phyloP scores from a whole-genome alignment of 345 rosid genomes.

The Brassica juncea region DNA sequence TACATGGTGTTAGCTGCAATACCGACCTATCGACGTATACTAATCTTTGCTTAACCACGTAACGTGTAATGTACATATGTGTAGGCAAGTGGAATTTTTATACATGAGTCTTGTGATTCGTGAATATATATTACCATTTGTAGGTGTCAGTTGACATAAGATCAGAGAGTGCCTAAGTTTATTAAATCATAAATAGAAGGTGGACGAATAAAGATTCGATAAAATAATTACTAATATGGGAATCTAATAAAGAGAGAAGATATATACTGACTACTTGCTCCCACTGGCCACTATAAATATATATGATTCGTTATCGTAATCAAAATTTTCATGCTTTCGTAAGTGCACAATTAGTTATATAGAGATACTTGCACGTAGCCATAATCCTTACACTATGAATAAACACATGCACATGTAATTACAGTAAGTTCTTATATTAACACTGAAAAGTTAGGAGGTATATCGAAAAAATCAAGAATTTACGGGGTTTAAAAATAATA shows the following conservation, averaged over 20 bases:
- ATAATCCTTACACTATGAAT: background rate
- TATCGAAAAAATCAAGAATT: conserved; percentile 26
- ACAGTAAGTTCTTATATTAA: conserved; percentile 11
- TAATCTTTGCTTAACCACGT: background rate
- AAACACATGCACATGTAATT: background rate
- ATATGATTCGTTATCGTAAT: conserved; percentile 29
- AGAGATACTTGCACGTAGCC: background rate
- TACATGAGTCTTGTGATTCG: background rate
- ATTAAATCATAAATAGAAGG: conserved; percentile 25
- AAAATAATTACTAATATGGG: background rate
- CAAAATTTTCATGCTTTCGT: background rate
- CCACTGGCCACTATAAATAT: background rate
- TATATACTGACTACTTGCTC: background rate
- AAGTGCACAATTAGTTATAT: background rate
- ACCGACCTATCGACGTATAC: background rate
- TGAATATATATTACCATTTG: background rate
- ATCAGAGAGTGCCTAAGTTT: conserved; percentile 28
- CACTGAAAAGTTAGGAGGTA: background rate
- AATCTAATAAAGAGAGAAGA: conserved; percentile 17
- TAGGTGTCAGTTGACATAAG: conserved; percentile 14
- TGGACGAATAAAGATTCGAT: conserved; percentile 12
- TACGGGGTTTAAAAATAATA: background rate
- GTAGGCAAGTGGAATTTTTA: conserved; percentile 9
- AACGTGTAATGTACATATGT: conserved; percentile 20
- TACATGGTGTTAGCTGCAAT: background rate